Percentiles rank a stretch among this genome's conserved stretches.
phyloP scores from a whole-genome alignment of 2,329 filamentous ascomycete species.

The Fusarium verrucosum region DNA sequence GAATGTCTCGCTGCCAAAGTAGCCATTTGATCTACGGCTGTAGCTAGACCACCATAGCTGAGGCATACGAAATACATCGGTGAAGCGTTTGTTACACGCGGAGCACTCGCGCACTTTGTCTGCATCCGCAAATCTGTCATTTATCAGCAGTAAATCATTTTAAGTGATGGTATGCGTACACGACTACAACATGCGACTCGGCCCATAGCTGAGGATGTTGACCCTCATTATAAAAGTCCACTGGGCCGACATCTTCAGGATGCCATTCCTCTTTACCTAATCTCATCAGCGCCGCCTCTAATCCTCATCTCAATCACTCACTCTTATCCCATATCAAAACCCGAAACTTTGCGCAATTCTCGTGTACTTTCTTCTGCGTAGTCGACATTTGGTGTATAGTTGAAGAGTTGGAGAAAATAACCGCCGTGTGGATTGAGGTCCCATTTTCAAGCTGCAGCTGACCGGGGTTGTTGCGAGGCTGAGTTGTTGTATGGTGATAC shows the following conservation, averaged over 20 bases:
- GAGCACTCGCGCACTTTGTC: conserved; percentile 45
- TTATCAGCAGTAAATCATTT: fast-evolving
- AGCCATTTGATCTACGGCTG: conserved; percentile 50
- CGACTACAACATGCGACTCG: conserved; percentile 24
- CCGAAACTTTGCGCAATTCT: conserved; percentile 2
- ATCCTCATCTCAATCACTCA: neutral
- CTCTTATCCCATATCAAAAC: conserved; percentile 21
- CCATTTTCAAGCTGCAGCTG: conserved; percentile 11
- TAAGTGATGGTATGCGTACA: neutral
- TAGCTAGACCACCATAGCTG: conserved; percentile 50
- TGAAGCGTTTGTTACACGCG: conserved; percentile 41
- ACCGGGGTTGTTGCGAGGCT: conserved; percentile 1
- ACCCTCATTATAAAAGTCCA: neutral
- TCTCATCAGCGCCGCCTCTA: neutral
- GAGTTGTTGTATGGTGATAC: neutral
- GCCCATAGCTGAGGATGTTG: neutral
- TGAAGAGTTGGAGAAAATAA: neutral
- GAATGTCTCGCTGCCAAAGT: conserved; percentile 50
- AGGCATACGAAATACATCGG: conserved; percentile 21
- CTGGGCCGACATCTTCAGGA: neutral
- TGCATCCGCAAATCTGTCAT: conserved; percentile 44
- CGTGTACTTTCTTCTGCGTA: neutral
- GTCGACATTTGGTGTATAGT: neutral
- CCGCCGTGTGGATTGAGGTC: neutral
- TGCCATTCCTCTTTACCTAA: neutral